A percentile compares a stretch with the other conserved stretches of the same genome.
phyloP scores from a whole-genome alignment of 371 early-diverging fungal genomes.

The Mortierella sp. region DNA sequence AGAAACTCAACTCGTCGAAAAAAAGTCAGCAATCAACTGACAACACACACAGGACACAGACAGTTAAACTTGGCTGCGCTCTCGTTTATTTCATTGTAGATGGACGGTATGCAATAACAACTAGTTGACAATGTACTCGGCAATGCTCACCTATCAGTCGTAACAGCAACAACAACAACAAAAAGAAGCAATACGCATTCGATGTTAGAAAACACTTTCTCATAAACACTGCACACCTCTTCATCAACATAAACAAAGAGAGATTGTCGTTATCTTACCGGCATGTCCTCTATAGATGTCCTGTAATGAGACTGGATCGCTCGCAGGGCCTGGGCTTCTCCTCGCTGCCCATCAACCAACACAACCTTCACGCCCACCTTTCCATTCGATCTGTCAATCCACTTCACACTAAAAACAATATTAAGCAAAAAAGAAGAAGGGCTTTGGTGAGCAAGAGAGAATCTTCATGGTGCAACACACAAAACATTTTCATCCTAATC shows the following conservation, averaged over 20 bases:
- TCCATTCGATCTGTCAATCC: constrained; percentile 54
- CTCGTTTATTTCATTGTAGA: not conserved
- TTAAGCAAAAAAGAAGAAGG: not conserved
- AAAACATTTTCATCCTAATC: not conserved
- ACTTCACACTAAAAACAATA: constrained; percentile 33
- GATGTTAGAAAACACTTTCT: not conserved
- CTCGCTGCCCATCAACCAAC: constrained; percentile 50
- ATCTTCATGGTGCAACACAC: not conserved
- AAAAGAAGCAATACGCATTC: not conserved
- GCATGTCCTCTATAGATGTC: constrained; percentile 55
- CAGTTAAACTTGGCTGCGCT: not conserved
- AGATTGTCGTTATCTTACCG: constrained; percentile 34
- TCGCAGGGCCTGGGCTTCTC: constrained; percentile 40
- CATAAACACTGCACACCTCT: not conserved
- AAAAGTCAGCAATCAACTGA: too few species aligned
- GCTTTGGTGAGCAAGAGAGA: not conserved
- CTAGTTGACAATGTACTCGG: constrained; percentile 49
- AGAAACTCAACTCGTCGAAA: too few species aligned
- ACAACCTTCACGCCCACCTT: constrained; percentile 48
- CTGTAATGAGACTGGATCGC: constrained; percentile 51
- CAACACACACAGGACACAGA: too few species aligned
- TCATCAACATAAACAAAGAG: not conserved
- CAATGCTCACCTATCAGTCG: constrained; percentile 27
- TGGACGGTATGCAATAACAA: not conserved
- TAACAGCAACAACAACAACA: not conserved